Base-by-base conservation (phyloP, 2,329 filamentous ascomycete species). In the Dactylellina parvicollis region DNA sequence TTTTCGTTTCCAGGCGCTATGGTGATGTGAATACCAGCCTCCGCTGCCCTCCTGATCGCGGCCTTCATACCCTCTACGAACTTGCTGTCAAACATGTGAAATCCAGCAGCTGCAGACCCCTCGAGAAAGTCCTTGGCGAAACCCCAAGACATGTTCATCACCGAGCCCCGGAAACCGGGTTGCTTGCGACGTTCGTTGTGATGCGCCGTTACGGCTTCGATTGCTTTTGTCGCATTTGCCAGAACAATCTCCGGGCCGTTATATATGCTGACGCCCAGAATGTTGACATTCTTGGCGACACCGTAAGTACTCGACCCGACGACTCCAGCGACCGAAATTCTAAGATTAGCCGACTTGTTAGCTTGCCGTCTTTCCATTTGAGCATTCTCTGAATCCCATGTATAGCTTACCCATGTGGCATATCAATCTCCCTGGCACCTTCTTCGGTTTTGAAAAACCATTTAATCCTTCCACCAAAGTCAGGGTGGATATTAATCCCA, bases 111-210 rank as follows among this genome's bases (percentile, higher is more conserved):
- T 80, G 86, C n/a, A 86, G 77, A 86, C 81, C 38, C 84, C 81
- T 0, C 78, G 75, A 0, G 83, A 84, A 54, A 75, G 77, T n/a
- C n/a, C 24, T 79, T 80, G 26, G 79, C 71, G 0, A 83, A 83
- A 9, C 85, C 85, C 0, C 88, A 82, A 14, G 84, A 87, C 84
- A 88, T 84, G 80, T 82, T 85, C 66, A 86, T 82, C 14, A 87
- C 84, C 3, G 84, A 75, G 74, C 60, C 77, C 14, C 52, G 59
- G 42, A 77, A 77, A 9, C 40, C 18, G 3, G 79, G 77, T 14
- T 83, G 80, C 5, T 80, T 77, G 73, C 80, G 80, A 75, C 82
- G 79, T 59, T 80, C 76, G 34, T 82, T 79, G 78, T 85, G 84
- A 44, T 80, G 79, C 47, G 80, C 73, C 3, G 81, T 78, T 20